Conservation (phyloP, 2,329 filamentous ascomycete species). For the Cytospora piceae region DNA sequence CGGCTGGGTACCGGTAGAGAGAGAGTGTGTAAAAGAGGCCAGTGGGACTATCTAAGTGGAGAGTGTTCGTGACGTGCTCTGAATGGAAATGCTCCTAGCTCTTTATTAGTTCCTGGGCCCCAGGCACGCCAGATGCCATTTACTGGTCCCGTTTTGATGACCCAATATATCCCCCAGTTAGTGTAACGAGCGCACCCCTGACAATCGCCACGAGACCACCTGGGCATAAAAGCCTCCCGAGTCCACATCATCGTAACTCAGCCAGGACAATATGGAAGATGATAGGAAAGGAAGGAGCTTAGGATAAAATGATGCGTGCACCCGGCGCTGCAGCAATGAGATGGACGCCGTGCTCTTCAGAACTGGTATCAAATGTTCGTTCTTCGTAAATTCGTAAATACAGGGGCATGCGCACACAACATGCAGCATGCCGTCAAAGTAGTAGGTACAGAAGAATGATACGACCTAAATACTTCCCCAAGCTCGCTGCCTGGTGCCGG, state of each 20-base stretch:
- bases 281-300: neutral
- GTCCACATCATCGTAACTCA: neutral
- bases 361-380: constrained; percentile 30
- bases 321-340: neutral
- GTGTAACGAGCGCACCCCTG: neutral
- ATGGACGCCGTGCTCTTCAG: neutral
- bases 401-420: constrained; percentile 21
- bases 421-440: constrained; percentile 24
- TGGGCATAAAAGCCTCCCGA: neutral
- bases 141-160: neutral
- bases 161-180: neutral
- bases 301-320: neutral
- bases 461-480: constrained; percentile 18
- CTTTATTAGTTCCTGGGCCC: neutral
- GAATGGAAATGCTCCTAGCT: constrained; percentile 1
- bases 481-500: constrained; percentile 22
- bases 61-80: constrained; percentile 1
- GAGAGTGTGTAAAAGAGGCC: constrained; percentile 11
- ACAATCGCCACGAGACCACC: neutral
- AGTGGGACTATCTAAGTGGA: constrained; percentile 15
- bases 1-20: neutral
- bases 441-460: constrained; percentile 25
- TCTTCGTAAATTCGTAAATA: constrained; percentile 30
- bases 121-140: neutral
- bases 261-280: neutral